Percentiles rank a stretch among this genome's conserved stretches.
These are phyloP conservation scores for Triticum turgidum DNA, from an alignment of 176 grass and related monocot species.

Conservation along the genomic window DNA sequence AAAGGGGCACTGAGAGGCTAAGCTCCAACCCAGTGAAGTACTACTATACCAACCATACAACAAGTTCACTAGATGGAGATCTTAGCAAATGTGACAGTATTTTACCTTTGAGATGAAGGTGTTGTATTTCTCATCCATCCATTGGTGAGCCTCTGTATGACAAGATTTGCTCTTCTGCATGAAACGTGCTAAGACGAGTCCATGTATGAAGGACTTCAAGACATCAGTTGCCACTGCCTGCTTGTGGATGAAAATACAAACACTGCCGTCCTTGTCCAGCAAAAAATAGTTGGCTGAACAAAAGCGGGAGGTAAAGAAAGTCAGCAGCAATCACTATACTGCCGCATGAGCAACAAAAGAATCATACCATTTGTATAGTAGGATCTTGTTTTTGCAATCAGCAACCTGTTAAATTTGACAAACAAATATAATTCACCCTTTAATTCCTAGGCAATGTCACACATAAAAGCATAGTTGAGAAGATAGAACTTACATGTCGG, in stretches of 20 bases:
- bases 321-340: not conserved
- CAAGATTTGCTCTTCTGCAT: slow-evolving; percentile 39
- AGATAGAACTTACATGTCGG: slow-evolving; percentile 64
- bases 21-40: not conserved
- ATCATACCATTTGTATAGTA: slow-evolving; percentile 58
- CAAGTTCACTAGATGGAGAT: not conserved
- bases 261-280: slow-evolving; percentile 52
- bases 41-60: not conserved
- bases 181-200: slow-evolving; percentile 42
- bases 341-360: not conserved
- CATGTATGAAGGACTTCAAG: slow-evolving; percentile 80
- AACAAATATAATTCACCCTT: not conserved
- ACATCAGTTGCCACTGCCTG: slow-evolving; percentile 67
- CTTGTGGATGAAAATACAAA: slow-evolving; percentile 80
- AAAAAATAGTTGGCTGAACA: slow-evolving; percentile 80
- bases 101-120: slow-evolving; percentile 77
- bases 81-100: not conserved
- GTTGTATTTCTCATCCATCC: slow-evolving; percentile 73
- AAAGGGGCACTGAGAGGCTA: not conserved
- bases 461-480: not conserved
- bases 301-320: not conserved
- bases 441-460: not conserved
- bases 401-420: slow-evolving; percentile 54
- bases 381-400: slow-evolving; percentile 55
- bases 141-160: slow-evolving; percentile 50